A percentile compares a stretch with the other conserved stretches of the same genome.
phyloP scores from a whole-genome alignment of 495 filamentous ascomycete genomes.

The Geoglossum glabrum region DNA sequence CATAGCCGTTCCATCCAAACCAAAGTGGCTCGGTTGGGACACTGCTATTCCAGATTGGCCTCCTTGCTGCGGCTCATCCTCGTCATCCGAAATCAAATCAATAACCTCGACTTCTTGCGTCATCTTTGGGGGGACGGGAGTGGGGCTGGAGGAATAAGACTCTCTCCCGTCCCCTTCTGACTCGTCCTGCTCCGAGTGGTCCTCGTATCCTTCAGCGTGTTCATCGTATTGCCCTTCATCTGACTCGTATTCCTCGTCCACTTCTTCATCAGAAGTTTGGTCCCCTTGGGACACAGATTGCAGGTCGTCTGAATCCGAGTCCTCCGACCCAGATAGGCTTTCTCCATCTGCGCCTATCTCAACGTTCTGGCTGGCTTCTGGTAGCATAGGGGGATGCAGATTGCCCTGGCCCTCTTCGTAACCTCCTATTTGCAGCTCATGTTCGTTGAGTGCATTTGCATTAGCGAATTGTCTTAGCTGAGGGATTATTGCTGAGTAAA shows the following conservation, averaged over 20 bases:
- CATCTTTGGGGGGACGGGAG: neutral
- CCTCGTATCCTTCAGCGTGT: neutral
- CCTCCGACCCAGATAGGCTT: neutral
- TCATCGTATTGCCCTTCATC: neutral
- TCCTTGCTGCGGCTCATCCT: neutral
- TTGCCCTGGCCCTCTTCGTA: neutral
- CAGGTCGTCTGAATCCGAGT: neutral
- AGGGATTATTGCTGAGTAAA: neutral
- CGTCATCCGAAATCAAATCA: neutral
- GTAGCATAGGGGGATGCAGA: neutral
- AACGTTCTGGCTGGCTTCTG: neutral
- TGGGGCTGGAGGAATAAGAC: neutral
- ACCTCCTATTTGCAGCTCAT: neutral
- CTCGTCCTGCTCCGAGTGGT: neutral
- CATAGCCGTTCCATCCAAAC: neutral
- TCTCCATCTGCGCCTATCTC: neutral
- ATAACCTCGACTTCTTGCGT: neutral
- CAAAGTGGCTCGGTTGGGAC: neutral
- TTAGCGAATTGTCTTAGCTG: neutral
- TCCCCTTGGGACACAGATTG: neutral
- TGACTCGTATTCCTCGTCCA: neutral
- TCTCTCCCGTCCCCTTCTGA: neutral
- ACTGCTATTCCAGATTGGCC: neutral
- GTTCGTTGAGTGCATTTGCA: neutral
- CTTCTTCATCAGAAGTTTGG: neutral